Base-by-base conservation (phyloP, 305 asterid genomes). In the Coffea humblotiana region DNA sequence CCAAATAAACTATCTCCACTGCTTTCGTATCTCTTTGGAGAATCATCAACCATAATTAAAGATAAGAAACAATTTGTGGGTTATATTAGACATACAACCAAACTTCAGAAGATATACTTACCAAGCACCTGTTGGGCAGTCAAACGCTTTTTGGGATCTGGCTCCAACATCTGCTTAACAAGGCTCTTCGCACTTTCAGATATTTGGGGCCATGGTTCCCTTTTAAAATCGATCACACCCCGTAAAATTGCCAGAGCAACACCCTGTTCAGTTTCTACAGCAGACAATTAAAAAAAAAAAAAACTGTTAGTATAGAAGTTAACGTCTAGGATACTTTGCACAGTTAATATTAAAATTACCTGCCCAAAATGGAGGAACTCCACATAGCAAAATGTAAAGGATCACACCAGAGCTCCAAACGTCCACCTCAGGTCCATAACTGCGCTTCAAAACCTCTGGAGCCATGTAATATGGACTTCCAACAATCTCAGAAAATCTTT, bases 281-380 rank as follows among this genome's bases (percentile, higher is more conserved):
- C 78, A 85, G 61, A 51, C 35, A 79, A 72, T 61, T 25, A 4
- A 29, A 45, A 49, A 47, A 27, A 52, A 32, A 29, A 51, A 40
- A 40, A 40, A 40, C 6, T 40, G 43, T 5, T 40, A 40, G 43
- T 40, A 40, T 40, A 40, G 43, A 40, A 5, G 43, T 40, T 40
- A 40, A 40, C 6, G 2, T 40, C 43, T 40, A 5, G 43, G 43
- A 40, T 40, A 40, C 27, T 18, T 3, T 4, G 49, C 60, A 43
- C 6, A 43, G 56, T 25, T 75, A 47, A 47, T 51, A 65, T 43
- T 21, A 23, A 60, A 69, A 71, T 4, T 83, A 93, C 99, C 99
- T 81, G 98, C 99, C 98, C 98, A 95, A 80, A 95, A 94, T 74
- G 98, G 98, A 80, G 98, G 98, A 87, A 94, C 98, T 63, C 98